Percentiles rank a stretch among this genome's conserved stretches.
These are phyloP conservation scores for Calophaca sinica DNA, from an alignment of 306 rosid species.

Conservation along the genomic window DNA sequence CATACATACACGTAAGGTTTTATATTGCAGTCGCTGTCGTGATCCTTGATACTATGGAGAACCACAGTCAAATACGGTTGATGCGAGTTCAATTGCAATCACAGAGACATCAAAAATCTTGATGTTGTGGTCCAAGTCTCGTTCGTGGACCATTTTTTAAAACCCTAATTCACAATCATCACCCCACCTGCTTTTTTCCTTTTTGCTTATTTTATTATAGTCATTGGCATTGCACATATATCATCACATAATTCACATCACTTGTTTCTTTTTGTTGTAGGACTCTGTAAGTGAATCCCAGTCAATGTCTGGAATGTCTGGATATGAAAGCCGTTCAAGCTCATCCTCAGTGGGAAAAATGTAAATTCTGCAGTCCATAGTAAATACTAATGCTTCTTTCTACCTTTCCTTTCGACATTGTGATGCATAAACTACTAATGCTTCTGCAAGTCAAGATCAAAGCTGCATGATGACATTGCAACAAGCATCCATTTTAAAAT, in stretches of 20 bases:
- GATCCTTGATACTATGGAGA: too few relatives aligned
- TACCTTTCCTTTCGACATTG: slow-evolving; percentile 3
- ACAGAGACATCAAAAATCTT: too few relatives aligned
- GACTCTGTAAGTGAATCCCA: slow-evolving; percentile 50
- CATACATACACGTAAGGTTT: not conserved
- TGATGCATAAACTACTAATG: not conserved
- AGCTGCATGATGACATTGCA: not conserved
- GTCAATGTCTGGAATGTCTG: slow-evolving; percentile 48
- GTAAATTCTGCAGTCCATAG: not conserved
- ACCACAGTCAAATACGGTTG: too few relatives aligned
- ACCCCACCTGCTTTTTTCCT: not conserved
- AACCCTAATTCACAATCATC: not conserved
- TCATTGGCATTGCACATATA: not conserved
- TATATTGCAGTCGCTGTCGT: too few relatives aligned
- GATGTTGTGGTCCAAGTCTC: too few relatives aligned
- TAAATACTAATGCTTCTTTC: not conserved
- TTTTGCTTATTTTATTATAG: not conserved
- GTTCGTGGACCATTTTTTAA: not conserved
- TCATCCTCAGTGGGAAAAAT: slow-evolving; percentile 38
- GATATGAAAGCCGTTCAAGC: slow-evolving; percentile 56
- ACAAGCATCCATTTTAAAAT: not conserved
- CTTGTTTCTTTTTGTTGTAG: slow-evolving; percentile 43
- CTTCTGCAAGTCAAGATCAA: not conserved
- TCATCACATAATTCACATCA: not conserved
- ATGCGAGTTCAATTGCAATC: too few relatives aligned